A percentile compares a stretch with the other conserved stretches of the same genome.
Conservation (phyloP, 768 basidiomycete species). For the Glaciozyma antarctica region DNA sequence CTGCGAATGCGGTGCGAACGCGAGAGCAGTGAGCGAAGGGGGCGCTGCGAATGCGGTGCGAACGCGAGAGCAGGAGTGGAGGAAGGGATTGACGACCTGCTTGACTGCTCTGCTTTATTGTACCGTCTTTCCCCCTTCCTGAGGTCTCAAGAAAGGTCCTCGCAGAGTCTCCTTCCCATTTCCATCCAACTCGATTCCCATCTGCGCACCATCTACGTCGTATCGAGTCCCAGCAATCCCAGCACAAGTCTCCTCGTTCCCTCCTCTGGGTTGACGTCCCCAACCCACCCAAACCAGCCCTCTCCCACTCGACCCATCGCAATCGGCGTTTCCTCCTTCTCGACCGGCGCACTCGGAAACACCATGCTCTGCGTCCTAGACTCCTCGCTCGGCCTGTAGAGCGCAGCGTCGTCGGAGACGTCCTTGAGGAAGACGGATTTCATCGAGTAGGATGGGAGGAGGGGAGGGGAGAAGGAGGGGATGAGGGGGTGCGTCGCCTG, state of each 20-base stretch:
- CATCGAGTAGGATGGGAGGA: conserved; percentile 3
- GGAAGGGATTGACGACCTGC: too few relatives aligned
- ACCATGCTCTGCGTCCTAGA: background rate
- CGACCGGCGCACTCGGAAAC: background rate
- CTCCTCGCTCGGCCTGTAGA: background rate
- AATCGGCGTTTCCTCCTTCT: background rate
- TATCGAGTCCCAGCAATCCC: background rate
- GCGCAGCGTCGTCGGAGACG: background rate
- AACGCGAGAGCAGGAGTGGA: too few relatives aligned
- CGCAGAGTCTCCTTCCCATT: too few relatives aligned
- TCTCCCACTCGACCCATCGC: conserved; percentile 7
- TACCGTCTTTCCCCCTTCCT: too few relatives aligned
- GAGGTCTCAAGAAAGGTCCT: too few relatives aligned
- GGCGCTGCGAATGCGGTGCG: too few relatives aligned
- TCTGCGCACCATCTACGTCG: background rate
- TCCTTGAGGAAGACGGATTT: conserved; percentile 3
- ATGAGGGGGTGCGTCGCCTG: conserved; percentile 6
- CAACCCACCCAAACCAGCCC: conserved; percentile 1
- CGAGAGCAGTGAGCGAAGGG: too few relatives aligned
- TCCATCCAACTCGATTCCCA: too few relatives aligned
- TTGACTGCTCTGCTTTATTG: too few relatives aligned
- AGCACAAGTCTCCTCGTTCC: background rate
- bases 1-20: too few relatives aligned
- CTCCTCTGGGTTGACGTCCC: conserved; percentile 10
- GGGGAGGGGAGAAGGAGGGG: background rate